These are phyloP conservation scores for Fomitopsis serialis DNA, from an alignment of 768 basidiomycete species.

Conservation along the genomic window DNA sequence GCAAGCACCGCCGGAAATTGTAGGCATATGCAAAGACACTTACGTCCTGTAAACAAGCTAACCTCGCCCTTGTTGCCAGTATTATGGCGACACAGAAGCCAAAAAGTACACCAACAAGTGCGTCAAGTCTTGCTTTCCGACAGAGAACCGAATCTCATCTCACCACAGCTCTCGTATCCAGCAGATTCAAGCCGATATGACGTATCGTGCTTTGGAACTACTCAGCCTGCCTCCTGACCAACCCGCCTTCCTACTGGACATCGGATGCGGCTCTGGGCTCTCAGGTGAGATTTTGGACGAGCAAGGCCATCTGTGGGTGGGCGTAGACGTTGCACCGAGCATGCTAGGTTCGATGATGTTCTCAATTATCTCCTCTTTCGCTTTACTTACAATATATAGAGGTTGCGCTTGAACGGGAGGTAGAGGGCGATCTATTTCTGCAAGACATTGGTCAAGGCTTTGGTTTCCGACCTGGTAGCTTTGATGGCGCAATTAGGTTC, in stretches of 20 bases:
- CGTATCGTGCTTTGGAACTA: slow-evolving; percentile 89
- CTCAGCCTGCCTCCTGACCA: slow-evolving; percentile 76
- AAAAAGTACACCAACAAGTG: slow-evolving; percentile 97
- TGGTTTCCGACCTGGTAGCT: slow-evolving; percentile 93
- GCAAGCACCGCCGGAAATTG: slow-evolving; percentile 66
- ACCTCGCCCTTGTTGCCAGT: slow-evolving; percentile 50
- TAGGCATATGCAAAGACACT: slow-evolving; percentile 31
- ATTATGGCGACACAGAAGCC: slow-evolving; percentile 94
- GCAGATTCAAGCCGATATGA: slow-evolving; percentile 96
- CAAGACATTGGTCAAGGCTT: slow-evolving; percentile 99
- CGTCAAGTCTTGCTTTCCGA: background rate
- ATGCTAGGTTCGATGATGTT: slow-evolving; percentile 86
- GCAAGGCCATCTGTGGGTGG: slow-evolving; percentile 89
- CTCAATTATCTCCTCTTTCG: no score
- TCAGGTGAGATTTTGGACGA: slow-evolving; percentile 96
- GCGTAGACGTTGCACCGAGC: slow-evolving; percentile 91
- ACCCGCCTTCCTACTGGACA: slow-evolving; percentile 85
- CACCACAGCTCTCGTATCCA: slow-evolving; percentile 82
- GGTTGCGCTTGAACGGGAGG: slow-evolving; percentile 92
- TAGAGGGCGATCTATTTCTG: slow-evolving; percentile 92
- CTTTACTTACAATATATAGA: slow-evolving; percentile 39
- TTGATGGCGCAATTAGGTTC: slow-evolving; percentile 96
- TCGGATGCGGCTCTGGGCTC: slow-evolving; percentile 95
- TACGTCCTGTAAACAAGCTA: background rate
- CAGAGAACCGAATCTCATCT: background rate